Evolutionary conservation across 805 yeast genomes (phyloP), one percentile per base, ranked within the genome.

Genomic region (Yamadazyma laniorum): DNA sequence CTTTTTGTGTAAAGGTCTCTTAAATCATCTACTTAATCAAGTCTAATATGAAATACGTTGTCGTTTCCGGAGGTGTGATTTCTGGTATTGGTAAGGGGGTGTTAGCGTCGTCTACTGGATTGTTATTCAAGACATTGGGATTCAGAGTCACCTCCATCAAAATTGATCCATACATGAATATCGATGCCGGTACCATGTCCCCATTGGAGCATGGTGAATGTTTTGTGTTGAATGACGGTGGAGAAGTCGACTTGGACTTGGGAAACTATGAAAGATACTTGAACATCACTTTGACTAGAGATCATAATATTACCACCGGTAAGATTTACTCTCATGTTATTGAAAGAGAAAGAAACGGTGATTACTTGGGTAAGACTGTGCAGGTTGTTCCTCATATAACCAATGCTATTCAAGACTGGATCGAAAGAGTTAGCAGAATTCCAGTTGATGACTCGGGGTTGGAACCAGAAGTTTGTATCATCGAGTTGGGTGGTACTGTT

Each of bases 11-110:
- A 32, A 23, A 19, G 8, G 9, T 31, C 26, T 49, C 48, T 52
- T 56, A 44, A 12, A 17, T 17, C 17, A 16, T 16, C 12, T 18
- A 16, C 18, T 32, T 32, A 45, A 34, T 8, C 18, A 12, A 11
- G 8, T 15, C 15, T n/a, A 18, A 26, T 39, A 91, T 93, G 98
- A 93, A 93, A 70, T 93, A 89, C 96, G 98, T 93, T 56, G 95
- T 93, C 56, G 99, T 93, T 32, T 90, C 98, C 43, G 99, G 99
- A 64, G 99, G 99, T 78, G 99, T 93, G 54, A 93, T 93, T 53
- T 86, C 96, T 55, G 99, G 99, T 70, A 93, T 93, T 61, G 99
- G 99, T 63, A 93, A 93, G 65, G 99, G 99, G 65, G 99, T 93
- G 47, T 75, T 85, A 43, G 99, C 99, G 44, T 89, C 97, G 25